Base-by-base conservation (phyloP, 805 yeast species). In the Wickerhamiella azyma region DNA sequence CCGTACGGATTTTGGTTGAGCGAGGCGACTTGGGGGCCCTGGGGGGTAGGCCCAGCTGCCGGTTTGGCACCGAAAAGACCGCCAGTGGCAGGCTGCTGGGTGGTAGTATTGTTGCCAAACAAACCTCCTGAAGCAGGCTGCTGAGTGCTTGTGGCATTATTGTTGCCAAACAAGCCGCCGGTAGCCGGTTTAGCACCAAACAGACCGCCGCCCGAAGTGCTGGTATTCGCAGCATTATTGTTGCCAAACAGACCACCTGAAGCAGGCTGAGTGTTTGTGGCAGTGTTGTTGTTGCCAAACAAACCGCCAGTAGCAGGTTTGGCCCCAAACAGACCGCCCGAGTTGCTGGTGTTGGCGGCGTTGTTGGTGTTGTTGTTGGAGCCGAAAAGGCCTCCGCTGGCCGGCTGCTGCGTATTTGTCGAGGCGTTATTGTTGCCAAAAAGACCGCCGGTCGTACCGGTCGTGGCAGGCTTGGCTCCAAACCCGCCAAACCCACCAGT, bases 1-100 rank as follows among this genome's bases (percentile, higher is more conserved):
- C 95, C 94, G 59, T 84, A 88, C 38, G 96, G 95, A 58, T 81
- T 75, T 49, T 70, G 68, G 48, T 65, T 68, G 45, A 64, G 58
- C 28, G 65, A 53, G 37, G 70, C 64, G 41, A 60, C 57, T 14
- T 61, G 14, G 10, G 9, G 24, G 5, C 35, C 36, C 30, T n/a
- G 36, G 45, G 19, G 32, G 35, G n/a, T 41, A 13, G 9, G 66
- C 69, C 63, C 59, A 8, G 64, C 64, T 40, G 49, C 36, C 26
- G 37, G 37, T 26, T 24, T 35, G 29, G 43, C 46, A 55, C 58
- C 55, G 33, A 53, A 54, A 21, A 44, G 39, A 2, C 66, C 60
- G n/a, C 47, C 39, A 9, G 42, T 30, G 37, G 35, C 9, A 1
- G 36, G 16, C 13, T 32, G 26, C 18, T 32, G 24, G 24, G 37